Evolutionary conservation across 345 rosid genomes (phyloP).

Genomic region (Salix dunnii): DNA sequence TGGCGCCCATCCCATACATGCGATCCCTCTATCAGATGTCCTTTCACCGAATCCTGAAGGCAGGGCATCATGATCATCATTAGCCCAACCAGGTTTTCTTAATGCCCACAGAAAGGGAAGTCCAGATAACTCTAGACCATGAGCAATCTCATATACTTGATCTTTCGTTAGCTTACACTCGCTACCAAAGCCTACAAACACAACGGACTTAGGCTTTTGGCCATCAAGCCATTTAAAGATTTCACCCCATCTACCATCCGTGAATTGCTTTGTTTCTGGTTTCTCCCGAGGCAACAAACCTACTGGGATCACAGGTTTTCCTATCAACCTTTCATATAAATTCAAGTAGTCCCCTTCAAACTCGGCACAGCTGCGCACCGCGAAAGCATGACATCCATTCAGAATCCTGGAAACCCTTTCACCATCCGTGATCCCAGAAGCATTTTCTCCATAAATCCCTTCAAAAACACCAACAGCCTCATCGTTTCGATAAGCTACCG

Average conservation of each 20-base stretch:
- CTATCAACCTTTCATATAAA: neutral
- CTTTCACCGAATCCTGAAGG: slow-evolving; percentile 17
- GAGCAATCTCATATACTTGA: slow-evolving; percentile 27
- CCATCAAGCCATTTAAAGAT: slow-evolving; percentile 29
- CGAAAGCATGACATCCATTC: neutral
- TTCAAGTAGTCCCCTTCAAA: slow-evolving; percentile 20
- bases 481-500: slow-evolving; percentile 2
- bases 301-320: slow-evolving; percentile 19
- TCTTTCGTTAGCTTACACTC: slow-evolving; percentile 26
- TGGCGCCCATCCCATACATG: slow-evolving; percentile 29
- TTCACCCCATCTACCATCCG: slow-evolving; percentile 5
- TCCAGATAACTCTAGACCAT: slow-evolving; percentile 27
- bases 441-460: slow-evolving; percentile 4
- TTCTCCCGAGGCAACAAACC: slow-evolving; percentile 23
- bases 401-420: slow-evolving; percentile 5
- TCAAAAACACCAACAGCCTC: slow-evolving; percentile 4
- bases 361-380: slow-evolving; percentile 26
- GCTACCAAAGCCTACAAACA: slow-evolving; percentile 34
- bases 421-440: slow-evolving; percentile 13
- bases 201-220: slow-evolving; percentile 22
- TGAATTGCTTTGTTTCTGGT: neutral
- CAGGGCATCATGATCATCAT: slow-evolving; percentile 12
- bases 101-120: slow-evolving; percentile 35
- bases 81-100: slow-evolving; percentile 29
- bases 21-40: slow-evolving; percentile 10